Base-by-base conservation (phyloP, 2,329 filamentous ascomycete genomes). In the Alternaria brassicicola region DNA sequence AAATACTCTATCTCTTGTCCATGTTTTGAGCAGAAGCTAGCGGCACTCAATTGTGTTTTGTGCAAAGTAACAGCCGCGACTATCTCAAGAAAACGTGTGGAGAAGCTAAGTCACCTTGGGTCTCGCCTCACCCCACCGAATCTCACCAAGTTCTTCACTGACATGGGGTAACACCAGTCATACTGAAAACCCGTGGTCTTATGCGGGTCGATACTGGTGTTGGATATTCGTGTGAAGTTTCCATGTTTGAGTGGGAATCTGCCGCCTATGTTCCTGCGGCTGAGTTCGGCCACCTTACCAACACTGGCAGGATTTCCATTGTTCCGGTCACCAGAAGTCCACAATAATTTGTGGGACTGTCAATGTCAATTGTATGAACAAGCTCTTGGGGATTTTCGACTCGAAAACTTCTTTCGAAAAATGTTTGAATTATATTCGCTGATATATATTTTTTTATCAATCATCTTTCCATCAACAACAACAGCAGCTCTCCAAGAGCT, bases 381-480 rank as follows among this genome's bases (percentile, higher is more conserved):
- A 35, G 31, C 5, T 35, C 15, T n/a, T n/a, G n/a, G n/a, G n/a
- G n/a, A n/a, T n/a, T n/a, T n/a, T n/a, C n/a, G n/a, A n/a, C n/a
- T n/a, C n/a, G n/a, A n/a, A n/a, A n/a, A n/a, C n/a, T n/a, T n/a
- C n/a, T n/a, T n/a, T n/a, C n/a, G n/a, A n/a, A n/a, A n/a, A n/a
- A n/a, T n/a, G n/a, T n/a, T n/a, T n/a, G n/a, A n/a, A n/a, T n/a
- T n/a, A n/a, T n/a, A n/a, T n/a, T n/a, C n/a, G n/a, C n/a, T n/a
- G n/a, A 2, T 33, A 33, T 33, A 2, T 1, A 0, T 2, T 33
- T 33, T 5, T 13, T 2, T 17, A 10, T 26, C 17, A 13, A 0
- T n/a, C 8, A 7, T 6, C 7, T 10, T 36, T 47, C 9, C 55
- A 57, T 57, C 49, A 53, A 53, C 21, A 50, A 33, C 15, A 8